Evolutionary conservation across 768 basidiomycete species (phyloP).

Genomic region (Lactarius sanguifluus): DNA sequence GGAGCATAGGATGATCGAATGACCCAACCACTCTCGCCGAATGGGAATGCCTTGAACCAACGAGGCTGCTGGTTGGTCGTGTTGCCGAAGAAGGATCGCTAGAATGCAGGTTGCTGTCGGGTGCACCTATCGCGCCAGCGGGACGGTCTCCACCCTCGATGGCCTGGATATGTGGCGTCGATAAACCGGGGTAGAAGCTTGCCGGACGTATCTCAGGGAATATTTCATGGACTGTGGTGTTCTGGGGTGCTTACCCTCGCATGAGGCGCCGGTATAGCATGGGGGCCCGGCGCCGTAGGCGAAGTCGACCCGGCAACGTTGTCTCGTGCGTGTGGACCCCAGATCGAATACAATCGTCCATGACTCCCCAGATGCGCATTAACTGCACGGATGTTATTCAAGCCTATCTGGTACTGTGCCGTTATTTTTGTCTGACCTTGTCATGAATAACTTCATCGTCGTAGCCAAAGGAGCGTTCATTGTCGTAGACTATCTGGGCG

Average conservation of each 20-base stretch:
- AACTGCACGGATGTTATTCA: conserved; percentile 38
- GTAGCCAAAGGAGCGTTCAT: conserved; percentile 80
- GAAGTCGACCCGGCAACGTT: conserved; percentile 83
- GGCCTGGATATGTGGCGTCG: conserved; percentile 38
- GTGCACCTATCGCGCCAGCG: conserved; percentile 29
- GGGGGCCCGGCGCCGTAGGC: conserved; percentile 79
- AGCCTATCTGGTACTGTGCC: neutral
- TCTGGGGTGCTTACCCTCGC: conserved; percentile 61
- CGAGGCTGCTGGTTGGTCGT: neutral
- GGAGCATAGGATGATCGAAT: conserved; percentile 75
- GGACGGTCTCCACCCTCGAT: conserved; percentile 37
- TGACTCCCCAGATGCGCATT: conserved; percentile 83
- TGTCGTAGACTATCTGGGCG: conserved; percentile 91
- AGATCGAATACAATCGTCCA: conserved; percentile 87
- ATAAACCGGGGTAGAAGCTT: conserved; percentile 55
- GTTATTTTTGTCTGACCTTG: conserved; percentile 49
- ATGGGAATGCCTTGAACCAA: conserved; percentile 30
- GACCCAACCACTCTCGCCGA: conserved; percentile 62
- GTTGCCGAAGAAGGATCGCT: conserved; percentile 24
- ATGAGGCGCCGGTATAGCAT: conserved; percentile 88
- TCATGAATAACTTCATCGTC: conserved; percentile 70
- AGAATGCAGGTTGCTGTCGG: conserved; percentile 30
- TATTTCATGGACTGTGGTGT: conserved; percentile 6
- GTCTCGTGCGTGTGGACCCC: conserved; percentile 80
- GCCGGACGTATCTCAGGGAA: conserved; percentile 11